Percentiles rank a stretch among this genome's conserved stretches.
Conservation (phyloP, 495 filamentous ascomycete species). For the Trypethelium eluteriae region DNA sequence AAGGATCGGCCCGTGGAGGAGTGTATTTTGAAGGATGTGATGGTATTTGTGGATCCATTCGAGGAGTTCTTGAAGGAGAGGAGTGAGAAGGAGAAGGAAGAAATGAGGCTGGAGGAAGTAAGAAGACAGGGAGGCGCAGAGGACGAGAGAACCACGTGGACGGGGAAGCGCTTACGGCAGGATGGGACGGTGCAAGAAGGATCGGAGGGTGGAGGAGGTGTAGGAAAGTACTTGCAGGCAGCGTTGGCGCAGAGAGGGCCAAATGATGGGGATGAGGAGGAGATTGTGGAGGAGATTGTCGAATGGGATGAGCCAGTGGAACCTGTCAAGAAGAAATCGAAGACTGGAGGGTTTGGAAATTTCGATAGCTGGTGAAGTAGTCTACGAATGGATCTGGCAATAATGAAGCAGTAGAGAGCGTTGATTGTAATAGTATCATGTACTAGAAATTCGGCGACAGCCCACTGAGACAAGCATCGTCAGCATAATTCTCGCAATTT, state of each 20-base stretch:
- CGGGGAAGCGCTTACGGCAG: constrained; percentile 55
- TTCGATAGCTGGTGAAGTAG: constrained; percentile 66
- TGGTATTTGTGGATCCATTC: constrained; percentile 90
- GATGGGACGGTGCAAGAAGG: constrained; percentile 45
- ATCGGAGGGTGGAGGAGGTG: constrained; percentile 43
- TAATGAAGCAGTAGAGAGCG: background rate
- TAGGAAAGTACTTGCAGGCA: constrained; percentile 72
- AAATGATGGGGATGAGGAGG: constrained; percentile 26
- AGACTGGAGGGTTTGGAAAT: constrained; percentile 83
- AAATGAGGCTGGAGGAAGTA: constrained; percentile 36
- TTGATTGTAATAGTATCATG: too few species aligned
- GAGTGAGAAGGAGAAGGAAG: constrained; percentile 38
- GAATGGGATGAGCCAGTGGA: constrained; percentile 52
- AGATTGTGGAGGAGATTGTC: constrained; percentile 49
- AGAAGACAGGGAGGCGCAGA: constrained; percentile 48
- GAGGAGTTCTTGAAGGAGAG: constrained; percentile 76
- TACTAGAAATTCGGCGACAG: too few species aligned
- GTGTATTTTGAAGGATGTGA: constrained; percentile 70
- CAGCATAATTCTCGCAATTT: too few species aligned
- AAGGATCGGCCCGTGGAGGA: constrained; percentile 65
- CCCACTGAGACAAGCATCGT: too few species aligned
- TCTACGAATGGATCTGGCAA: background rate
- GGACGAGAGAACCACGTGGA: constrained; percentile 85
- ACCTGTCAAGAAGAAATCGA: constrained; percentile 72
- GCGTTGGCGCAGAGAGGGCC: constrained; percentile 28